These are phyloP conservation scores for Epichloe festucae DNA, from an alignment of 2,329 filamentous ascomycete species.

Conservation along the genomic window DNA sequence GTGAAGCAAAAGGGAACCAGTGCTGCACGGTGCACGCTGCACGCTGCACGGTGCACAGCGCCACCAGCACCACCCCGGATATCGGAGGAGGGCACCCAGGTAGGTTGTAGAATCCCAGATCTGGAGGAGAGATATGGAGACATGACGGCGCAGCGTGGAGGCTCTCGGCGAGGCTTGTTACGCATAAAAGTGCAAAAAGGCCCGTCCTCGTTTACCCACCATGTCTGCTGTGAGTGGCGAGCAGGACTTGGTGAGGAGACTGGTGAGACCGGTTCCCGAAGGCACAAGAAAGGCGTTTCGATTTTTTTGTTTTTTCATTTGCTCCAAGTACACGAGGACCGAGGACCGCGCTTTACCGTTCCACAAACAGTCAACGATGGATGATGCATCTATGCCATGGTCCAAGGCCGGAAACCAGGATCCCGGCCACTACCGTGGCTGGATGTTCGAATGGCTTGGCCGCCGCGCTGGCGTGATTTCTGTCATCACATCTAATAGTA, in stretches of 20 bases:
- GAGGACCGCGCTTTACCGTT: neutral
- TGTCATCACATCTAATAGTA: neutral
- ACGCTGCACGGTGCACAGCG: neutral
- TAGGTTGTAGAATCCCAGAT: neutral
- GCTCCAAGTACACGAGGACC: neutral
- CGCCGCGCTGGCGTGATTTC: neutral
- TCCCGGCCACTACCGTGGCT: conserved; percentile 1
- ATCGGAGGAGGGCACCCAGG: neutral
- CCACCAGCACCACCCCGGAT: neutral
- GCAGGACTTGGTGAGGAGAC: neutral
- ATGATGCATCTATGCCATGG: too few species aligned
- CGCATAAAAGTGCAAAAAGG: neutral
- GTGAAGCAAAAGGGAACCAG: neutral
- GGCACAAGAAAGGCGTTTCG: neutral
- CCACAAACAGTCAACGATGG: neutral
- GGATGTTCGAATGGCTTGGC: neutral
- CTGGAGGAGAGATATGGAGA: conserved; percentile 1
- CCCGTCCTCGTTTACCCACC: neutral
- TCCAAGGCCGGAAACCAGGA: conserved; percentile 4
- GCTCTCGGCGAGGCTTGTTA: neutral
- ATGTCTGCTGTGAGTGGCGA: neutral
- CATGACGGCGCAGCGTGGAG: neutral
- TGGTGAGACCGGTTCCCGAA: neutral
- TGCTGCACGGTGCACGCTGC: neutral
- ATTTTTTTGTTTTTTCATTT: too few species aligned